A percentile compares a stretch with the other conserved stretches of the same genome.
Evolutionary conservation across 371 early-diverging fungal species (phyloP).

Genomic region (Mucor circinelloides): DNA sequence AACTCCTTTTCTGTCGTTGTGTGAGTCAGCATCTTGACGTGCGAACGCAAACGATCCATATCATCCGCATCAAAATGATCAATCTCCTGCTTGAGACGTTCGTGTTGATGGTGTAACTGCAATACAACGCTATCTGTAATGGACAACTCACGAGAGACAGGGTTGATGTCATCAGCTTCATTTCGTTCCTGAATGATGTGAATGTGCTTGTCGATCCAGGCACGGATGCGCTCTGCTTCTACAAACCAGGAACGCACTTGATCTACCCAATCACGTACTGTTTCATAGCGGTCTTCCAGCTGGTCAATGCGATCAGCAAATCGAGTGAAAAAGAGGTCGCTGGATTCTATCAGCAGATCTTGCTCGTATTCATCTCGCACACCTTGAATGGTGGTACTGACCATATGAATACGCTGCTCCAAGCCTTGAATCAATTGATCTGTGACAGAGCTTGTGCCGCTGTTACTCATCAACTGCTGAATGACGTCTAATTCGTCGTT

Average conservation of each 20-base stretch:
- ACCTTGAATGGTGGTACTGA: conserved; percentile 30
- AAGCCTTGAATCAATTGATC: conserved; percentile 37
- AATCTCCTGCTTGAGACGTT: conserved; percentile 18
- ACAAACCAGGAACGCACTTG: conserved; percentile 58
- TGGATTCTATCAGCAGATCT: conserved; percentile 10
- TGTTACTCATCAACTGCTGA: conserved; percentile 37
- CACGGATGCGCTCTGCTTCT: conserved; percentile 54
- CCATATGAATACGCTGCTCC: conserved; percentile 35
- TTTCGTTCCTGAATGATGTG: conserved; percentile 34
- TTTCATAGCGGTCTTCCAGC: conserved; percentile 25
- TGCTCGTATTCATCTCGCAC: conserved; percentile 30
- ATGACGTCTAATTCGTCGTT: conserved; percentile 46
- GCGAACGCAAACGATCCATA: conserved; percentile 51
- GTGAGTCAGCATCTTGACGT: conserved; percentile 47
- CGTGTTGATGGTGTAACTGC: conserved; percentile 10
- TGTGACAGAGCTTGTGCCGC: conserved; percentile 25
- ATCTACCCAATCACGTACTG: conserved; percentile 51
- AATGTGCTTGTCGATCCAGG: conserved; percentile 46
- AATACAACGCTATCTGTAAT: conserved; percentile 21
- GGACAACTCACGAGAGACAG: conserved; percentile 29
- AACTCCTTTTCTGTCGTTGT: conserved; percentile 23
- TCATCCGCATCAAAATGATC: conserved; percentile 21
- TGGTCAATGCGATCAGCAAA: conserved; percentile 7
- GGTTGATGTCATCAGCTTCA: conserved; percentile 32
- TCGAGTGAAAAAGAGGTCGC: conserved; percentile 7